phyloP scores from a whole-genome alignment of 2,329 filamentous ascomycete species.

The Teratosphaeria pseudoeucalypti region DNA sequence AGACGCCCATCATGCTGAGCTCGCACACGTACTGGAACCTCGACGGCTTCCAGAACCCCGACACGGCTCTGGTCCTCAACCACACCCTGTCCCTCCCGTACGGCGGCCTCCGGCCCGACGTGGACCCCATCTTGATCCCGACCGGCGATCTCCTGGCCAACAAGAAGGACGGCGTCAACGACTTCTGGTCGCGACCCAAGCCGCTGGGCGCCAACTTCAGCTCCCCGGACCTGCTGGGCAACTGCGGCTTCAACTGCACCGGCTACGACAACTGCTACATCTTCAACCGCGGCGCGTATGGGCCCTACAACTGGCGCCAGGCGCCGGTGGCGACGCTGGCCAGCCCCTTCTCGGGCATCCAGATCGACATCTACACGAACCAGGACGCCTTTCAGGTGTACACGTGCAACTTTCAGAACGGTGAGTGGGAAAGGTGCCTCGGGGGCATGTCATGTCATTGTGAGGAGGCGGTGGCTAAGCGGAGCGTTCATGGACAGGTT shows the following conservation, averaged over 20 bases:
- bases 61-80: constrained; percentile 55
- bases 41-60: constrained; percentile 65
- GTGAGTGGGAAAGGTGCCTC: constrained; percentile 33
- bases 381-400: constrained; percentile 86
- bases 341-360: constrained; percentile 70
- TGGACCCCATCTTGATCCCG: constrained; percentile 46
- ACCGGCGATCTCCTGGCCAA: constrained; percentile 57
- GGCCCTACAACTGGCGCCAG: constrained; percentile 53
- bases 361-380: constrained; percentile 69
- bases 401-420: constrained; percentile 68
- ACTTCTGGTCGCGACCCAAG: constrained; percentile 76
- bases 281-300: constrained; percentile 50
- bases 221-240: constrained; percentile 52
- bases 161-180: constrained; percentile 56
- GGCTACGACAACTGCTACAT: constrained; percentile 75
- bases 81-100: constrained; percentile 64
- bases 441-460: too few species aligned
- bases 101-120: constrained; percentile 56
- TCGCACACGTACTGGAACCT: constrained; percentile 72
- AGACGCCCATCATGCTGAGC: constrained; percentile 62
- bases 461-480: too few species aligned
- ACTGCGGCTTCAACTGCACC: constrained; percentile 72
- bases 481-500: constrained; percentile 23
- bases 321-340: constrained; percentile 55
- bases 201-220: constrained; percentile 61